Evolutionary conservation across 192 early-diverging fungal species (phyloP).

Genomic region (Rhizophagus prolifer): DNA sequence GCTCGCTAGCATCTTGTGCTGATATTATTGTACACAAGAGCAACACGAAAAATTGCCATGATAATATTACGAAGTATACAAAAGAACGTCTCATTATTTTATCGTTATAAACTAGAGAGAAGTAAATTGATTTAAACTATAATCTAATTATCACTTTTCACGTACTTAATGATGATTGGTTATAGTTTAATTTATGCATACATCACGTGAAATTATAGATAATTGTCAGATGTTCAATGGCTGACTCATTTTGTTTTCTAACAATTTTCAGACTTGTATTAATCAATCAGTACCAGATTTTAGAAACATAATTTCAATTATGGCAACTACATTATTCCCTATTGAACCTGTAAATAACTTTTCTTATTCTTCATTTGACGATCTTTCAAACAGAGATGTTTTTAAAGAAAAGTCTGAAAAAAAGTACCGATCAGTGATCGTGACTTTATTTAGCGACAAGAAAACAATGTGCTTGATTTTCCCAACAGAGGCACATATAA

Average conservation of each 20-base stretch:
- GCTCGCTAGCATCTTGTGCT: background rate
- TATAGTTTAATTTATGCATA: too few relatives aligned
- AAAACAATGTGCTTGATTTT: background rate
- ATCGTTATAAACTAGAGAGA: background rate
- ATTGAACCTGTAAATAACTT: background rate
- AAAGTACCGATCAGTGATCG: conserved; percentile 6
- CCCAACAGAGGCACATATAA: background rate
- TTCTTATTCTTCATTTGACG: background rate
- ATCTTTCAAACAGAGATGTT: background rate
- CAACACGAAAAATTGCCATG: background rate
- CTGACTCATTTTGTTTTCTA: too few relatives aligned
- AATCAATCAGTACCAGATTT: too few relatives aligned
- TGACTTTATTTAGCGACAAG: background rate
- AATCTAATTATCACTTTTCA: background rate
- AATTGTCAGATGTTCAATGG: too few relatives aligned
- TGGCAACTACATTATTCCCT: background rate
- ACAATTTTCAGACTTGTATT: too few relatives aligned
- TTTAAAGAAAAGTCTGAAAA: background rate
- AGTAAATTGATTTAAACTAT: background rate
- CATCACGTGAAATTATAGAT: too few relatives aligned
- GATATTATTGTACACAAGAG: background rate
- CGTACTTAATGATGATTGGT: background rate
- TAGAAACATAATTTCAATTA: background rate
- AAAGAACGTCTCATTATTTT: background rate
- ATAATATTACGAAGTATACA: background rate